These are phyloP conservation scores for Arthrinium phaeospermum DNA, from an alignment of 2,329 filamentous ascomycete species.

Conservation along the genomic window DNA sequence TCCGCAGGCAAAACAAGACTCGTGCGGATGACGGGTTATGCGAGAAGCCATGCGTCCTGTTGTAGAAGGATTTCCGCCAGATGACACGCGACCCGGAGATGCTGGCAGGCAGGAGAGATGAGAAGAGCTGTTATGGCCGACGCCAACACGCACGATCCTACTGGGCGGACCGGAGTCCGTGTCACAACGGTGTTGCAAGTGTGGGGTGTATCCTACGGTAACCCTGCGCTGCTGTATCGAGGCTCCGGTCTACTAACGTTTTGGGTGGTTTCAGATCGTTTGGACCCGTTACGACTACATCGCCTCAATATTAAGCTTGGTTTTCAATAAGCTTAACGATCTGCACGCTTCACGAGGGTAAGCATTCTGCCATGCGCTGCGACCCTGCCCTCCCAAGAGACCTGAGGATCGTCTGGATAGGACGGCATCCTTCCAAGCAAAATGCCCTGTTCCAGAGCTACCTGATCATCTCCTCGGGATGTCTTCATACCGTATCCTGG, in stretches of 20 bases:
- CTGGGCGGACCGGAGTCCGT: conserved; percentile 8
- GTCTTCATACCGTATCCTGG: background rate
- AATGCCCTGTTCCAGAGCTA: conserved; percentile 9
- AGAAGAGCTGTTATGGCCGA: background rate
- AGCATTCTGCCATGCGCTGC: background rate
- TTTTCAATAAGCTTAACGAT: conserved; percentile 15
- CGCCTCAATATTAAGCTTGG: conserved; percentile 3
- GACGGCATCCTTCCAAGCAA: background rate
- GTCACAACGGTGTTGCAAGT: conserved; percentile 17
- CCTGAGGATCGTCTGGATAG: background rate
- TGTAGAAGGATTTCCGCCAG: background rate
- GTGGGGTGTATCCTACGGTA: background rate
- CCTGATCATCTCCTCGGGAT: conserved; percentile 2
- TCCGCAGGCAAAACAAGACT: background rate
- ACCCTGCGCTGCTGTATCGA: background rate
- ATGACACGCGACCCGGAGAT: background rate
- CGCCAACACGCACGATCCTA: background rate
- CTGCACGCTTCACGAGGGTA: conserved; percentile 6
- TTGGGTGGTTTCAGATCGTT: conserved; percentile 12
- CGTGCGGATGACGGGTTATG: background rate
- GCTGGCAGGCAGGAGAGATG: background rate
- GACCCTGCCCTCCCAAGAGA: background rate
- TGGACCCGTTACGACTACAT: background rate
- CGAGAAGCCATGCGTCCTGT: background rate
- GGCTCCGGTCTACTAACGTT: conserved; percentile 2